Percentiles rank a stretch among this genome's conserved stretches.
Conservation (phyloP, 1,284 basidiomycete genomes). For the Psilocybe mexicana region DNA sequence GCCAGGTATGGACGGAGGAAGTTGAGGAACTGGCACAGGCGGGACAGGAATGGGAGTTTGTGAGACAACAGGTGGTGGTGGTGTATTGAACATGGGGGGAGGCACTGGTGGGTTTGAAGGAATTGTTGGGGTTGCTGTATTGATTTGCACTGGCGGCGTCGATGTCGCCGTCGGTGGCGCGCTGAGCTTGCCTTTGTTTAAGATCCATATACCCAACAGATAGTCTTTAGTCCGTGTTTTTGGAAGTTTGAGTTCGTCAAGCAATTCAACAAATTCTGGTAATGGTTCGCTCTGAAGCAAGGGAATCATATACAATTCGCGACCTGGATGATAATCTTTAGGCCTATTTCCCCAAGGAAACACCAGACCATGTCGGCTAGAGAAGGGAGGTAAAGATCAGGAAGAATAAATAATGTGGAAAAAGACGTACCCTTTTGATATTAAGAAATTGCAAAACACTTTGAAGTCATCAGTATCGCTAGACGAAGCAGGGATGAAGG, state of each 20-base stretch:
- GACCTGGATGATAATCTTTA: slow-evolving; percentile 74
- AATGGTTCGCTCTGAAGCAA: slow-evolving; percentile 66
- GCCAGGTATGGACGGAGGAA: slow-evolving; percentile 19
- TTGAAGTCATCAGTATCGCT: slow-evolving; percentile 54
- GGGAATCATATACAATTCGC: slow-evolving; percentile 89
- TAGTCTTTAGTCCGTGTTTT: slow-evolving; percentile 60
- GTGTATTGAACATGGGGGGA: slow-evolving; percentile 17
- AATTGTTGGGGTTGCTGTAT: neutral
- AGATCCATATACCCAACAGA: slow-evolving; percentile 82
- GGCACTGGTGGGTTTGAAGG: slow-evolving; percentile 11
- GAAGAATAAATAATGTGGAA: slow-evolving; percentile 10
- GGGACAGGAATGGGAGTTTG: slow-evolving; percentile 9
- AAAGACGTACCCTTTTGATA: slow-evolving; percentile 69
- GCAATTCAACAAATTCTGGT: slow-evolving; percentile 84
- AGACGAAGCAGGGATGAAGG: slow-evolving; percentile 57
- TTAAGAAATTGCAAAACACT: slow-evolving; percentile 67
- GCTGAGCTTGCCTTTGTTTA: slow-evolving; percentile 71
- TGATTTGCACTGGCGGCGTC: slow-evolving; percentile 5
- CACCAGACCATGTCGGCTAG: slow-evolving; percentile 82
- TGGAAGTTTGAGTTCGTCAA: slow-evolving; percentile 79
- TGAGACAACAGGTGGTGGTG: slow-evolving; percentile 13
- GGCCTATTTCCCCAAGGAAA: slow-evolving; percentile 81
- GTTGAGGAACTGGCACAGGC: slow-evolving; percentile 4
- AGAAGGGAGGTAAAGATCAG: slow-evolving; percentile 19
- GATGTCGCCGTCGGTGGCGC: slow-evolving; percentile 13